These are phyloP conservation scores for Eremothecium cymbalariae DNA, from an alignment of 1,139 yeast species.

Conservation along the genomic window DNA sequence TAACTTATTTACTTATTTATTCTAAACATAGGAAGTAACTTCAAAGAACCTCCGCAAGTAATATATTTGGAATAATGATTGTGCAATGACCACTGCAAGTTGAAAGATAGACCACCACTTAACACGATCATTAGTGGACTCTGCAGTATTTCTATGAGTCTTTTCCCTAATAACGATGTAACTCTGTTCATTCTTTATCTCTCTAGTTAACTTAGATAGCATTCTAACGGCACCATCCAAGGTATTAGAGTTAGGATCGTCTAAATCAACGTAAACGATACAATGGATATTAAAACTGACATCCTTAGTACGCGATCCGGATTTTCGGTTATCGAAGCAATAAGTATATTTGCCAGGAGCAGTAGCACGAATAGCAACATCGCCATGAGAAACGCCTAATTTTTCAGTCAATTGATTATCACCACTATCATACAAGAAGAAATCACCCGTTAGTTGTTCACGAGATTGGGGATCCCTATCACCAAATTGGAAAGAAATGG, in stretches of 20 bases:
- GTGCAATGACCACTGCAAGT: slow-evolving; percentile 71
- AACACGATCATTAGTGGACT: slow-evolving; percentile 91
- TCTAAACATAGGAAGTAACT: slow-evolving; percentile 75
- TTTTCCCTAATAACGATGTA: slow-evolving; percentile 94
- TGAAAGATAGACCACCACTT: slow-evolving; percentile 98
- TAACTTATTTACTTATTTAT: no score
- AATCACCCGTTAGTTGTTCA: slow-evolving; percentile 72
- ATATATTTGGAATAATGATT: slow-evolving; percentile 87
- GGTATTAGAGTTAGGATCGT: slow-evolving; percentile 73
- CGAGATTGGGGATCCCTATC: slow-evolving; percentile 75
- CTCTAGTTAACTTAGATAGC: slow-evolving; percentile 68
- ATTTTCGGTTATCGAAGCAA: slow-evolving; percentile 85
- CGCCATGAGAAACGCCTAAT: slow-evolving; percentile 70
- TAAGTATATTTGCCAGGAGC: slow-evolving; percentile 70
- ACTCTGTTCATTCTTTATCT: slow-evolving; percentile 85
- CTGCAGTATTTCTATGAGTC: slow-evolving; percentile 97
- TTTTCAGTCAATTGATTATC: slow-evolving; percentile 35
- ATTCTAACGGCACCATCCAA: slow-evolving; percentile 79
- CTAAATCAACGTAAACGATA: slow-evolving; percentile 76
- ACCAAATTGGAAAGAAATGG: slow-evolving; percentile 89
- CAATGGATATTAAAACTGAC: slow-evolving; percentile 95
- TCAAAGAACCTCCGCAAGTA: slow-evolving; percentile 93
- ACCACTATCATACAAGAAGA: slow-evolving; percentile 39
- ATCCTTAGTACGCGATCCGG: slow-evolving; percentile 69
- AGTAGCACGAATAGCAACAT: slow-evolving; percentile 57